These are phyloP conservation scores for Xylaria castorea DNA, from an alignment of 495 filamentous ascomycete genomes.

Conservation along the genomic window DNA sequence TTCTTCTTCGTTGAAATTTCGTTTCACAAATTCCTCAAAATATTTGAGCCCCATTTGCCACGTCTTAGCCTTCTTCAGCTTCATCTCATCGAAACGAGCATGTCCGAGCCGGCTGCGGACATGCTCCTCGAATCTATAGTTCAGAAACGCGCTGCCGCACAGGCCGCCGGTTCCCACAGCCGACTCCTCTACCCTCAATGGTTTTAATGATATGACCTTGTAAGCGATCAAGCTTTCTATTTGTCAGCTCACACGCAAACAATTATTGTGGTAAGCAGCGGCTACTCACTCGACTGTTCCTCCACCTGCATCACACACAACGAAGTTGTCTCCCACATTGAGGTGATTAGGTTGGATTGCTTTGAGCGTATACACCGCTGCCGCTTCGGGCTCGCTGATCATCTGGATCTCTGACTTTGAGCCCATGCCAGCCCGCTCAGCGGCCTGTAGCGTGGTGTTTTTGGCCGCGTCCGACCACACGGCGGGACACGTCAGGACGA, in stretches of 20 bases:
- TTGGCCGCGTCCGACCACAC: slow-evolving; percentile 83
- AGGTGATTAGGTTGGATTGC: slow-evolving; percentile 69
- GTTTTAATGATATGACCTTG: slow-evolving; percentile 64
- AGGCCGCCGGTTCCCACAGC: slow-evolving; percentile 69
- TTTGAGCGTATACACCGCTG: slow-evolving; percentile 74
- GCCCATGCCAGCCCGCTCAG: slow-evolving; percentile 73
- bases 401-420: slow-evolving; percentile 64
- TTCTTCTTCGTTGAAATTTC: slow-evolving; percentile 78
- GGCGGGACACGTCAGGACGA: slow-evolving; percentile 78
- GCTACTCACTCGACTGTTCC: slow-evolving; percentile 69
- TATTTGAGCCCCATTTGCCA: slow-evolving; percentile 78
- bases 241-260: slow-evolving; percentile 41
- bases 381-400: slow-evolving; percentile 78
- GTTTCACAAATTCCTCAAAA: slow-evolving; percentile 72
- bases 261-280: slow-evolving; percentile 32
- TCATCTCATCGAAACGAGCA: slow-evolving; percentile 66
- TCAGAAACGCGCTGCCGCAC: slow-evolving; percentile 74
- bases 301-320: slow-evolving; percentile 80
- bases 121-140: slow-evolving; percentile 72
- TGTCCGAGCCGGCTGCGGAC: slow-evolving; percentile 64
- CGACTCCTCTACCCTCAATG: slow-evolving; percentile 67
- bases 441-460: slow-evolving; percentile 67
- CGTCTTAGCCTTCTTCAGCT: slow-evolving; percentile 62
- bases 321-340: slow-evolving; percentile 71
- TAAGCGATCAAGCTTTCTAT: slow-evolving; percentile 68